Percentiles rank a stretch among this genome's conserved stretches.
Evolutionary conservation across 768 basidiomycete species (phyloP).

Genomic region (Favolaschia claudopus): DNA sequence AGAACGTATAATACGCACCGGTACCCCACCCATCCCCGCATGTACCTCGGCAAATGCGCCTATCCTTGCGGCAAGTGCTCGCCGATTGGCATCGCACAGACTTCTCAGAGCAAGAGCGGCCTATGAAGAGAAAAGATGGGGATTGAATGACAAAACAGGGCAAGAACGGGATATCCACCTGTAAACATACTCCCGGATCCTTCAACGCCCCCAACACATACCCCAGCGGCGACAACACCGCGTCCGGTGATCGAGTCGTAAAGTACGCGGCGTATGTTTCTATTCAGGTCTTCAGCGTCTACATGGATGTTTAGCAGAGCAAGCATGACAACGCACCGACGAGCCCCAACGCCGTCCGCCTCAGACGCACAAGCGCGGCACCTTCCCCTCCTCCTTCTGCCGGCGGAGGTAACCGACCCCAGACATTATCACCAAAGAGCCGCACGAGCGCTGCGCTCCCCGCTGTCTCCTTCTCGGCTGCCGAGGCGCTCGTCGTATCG

Average conservation of each 20-base stretch:
- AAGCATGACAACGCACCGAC: slow-evolving; percentile 63
- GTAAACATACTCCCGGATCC: slow-evolving; percentile 7
- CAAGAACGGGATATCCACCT: slow-evolving; percentile 56
- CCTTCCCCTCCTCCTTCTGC: slow-evolving; percentile 38
- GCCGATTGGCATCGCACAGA: slow-evolving; percentile 88
- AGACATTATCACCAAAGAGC: slow-evolving; percentile 76
- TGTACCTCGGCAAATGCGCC: slow-evolving; percentile 86
- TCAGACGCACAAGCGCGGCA: slow-evolving; percentile 49
- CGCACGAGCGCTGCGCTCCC: slow-evolving; percentile 45
- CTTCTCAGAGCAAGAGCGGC: slow-evolving; percentile 87
- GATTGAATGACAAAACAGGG: slow-evolving; percentile 70
- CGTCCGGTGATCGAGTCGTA: slow-evolving; percentile 12
- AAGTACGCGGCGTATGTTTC: slow-evolving; percentile 23
- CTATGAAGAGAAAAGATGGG: slow-evolving; percentile 68
- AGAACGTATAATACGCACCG: slow-evolving; percentile 68
- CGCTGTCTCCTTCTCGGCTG: neutral
- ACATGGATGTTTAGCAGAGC: neutral
- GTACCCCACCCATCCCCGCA: slow-evolving; percentile 74
- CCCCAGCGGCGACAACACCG: slow-evolving; percentile 9
- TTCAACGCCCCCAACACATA: slow-evolving; percentile 22
- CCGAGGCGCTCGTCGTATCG: slow-evolving; percentile 36
- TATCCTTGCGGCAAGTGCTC: slow-evolving; percentile 84
- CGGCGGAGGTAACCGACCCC: slow-evolving; percentile 70
- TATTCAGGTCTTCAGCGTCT: neutral
- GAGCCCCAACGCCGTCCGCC: slow-evolving; percentile 76